A percentile compares a stretch with the other conserved stretches of the same genome.
These are phyloP conservation scores for Gossypium aridum DNA, from an alignment of 441 rosid species.

Conservation along the genomic window DNA sequence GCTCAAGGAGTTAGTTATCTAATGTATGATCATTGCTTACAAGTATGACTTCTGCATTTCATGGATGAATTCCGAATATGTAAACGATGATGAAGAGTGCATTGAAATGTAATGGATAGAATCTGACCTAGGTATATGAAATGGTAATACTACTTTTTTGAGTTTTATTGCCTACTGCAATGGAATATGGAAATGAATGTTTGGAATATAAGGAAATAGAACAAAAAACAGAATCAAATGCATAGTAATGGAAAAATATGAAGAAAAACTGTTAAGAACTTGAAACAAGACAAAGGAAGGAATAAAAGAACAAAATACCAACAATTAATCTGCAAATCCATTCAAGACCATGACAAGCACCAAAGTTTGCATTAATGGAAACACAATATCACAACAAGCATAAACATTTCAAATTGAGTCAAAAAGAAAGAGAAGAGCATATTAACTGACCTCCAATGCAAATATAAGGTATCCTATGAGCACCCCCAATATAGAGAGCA, in stretches of 20 bases:
- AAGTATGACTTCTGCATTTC: background rate
- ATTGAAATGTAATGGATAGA: background rate
- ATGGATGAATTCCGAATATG: background rate
- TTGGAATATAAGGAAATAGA: background rate
- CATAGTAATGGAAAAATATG: background rate
- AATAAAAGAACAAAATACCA: background rate
- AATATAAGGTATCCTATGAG: slow-evolving; percentile 70
- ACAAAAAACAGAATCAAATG: background rate
- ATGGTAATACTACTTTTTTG: background rate
- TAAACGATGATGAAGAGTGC: background rate
- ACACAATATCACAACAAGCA: background rate
- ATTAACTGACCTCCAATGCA: slow-evolving; percentile 59
- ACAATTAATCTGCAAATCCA: background rate
- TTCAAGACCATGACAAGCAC: background rate
- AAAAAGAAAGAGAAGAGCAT: background rate
- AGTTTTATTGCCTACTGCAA: background rate
- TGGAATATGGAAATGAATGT: background rate
- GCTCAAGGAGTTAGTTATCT: background rate
- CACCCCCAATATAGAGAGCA: slow-evolving; percentile 54
- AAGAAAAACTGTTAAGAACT: background rate
- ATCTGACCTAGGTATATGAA: background rate
- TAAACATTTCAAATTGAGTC: background rate
- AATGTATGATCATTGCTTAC: background rate
- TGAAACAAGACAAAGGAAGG: slow-evolving; percentile 7
- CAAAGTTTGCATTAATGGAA: background rate